Percentiles rank a stretch among this genome's conserved stretches.
phyloP scores from a whole-genome alignment of 140 eudicot species.

The Anethum foeniculum region DNA sequence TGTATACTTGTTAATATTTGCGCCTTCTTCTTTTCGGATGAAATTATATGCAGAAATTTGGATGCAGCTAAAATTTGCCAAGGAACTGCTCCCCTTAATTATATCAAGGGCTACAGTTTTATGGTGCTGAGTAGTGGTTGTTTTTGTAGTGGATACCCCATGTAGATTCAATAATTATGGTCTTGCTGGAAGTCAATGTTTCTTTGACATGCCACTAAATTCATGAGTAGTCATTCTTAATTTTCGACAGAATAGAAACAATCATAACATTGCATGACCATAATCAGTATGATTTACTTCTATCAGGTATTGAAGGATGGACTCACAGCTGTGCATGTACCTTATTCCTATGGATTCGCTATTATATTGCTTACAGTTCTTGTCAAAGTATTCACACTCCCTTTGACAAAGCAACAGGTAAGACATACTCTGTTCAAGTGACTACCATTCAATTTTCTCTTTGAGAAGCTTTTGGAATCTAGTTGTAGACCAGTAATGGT shows the following conservation, averaged over 20 bases:
- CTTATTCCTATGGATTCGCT: conserved; percentile 97
- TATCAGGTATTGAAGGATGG: conserved; percentile 82
- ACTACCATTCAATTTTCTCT: not conserved
- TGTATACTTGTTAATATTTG: too few relatives aligned
- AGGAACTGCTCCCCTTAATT: not conserved
- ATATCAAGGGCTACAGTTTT: not conserved
- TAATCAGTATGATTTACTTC: conserved; percentile 16
- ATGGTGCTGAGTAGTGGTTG: not conserved
- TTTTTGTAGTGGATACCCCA: not conserved
- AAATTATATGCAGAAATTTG: not conserved
- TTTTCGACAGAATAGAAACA: not conserved
- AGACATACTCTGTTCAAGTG: conserved; percentile 3
- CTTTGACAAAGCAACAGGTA: conserved; percentile 99
- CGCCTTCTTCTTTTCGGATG: too few relatives aligned
- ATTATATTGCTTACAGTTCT: conserved; percentile 91
- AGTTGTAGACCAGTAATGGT: not conserved
- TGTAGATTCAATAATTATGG: not conserved
- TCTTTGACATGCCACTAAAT: not conserved
- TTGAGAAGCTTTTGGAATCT: not conserved
- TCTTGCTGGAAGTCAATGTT: not conserved
- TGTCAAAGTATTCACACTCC: conserved; percentile 77
- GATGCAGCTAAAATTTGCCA: not conserved
- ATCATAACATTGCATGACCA: not conserved
- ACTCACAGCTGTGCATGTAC: conserved; percentile 76
- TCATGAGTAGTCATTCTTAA: not conserved